Conservation (phyloP, 345 rosid species). For the Mangifera indica region DNA sequence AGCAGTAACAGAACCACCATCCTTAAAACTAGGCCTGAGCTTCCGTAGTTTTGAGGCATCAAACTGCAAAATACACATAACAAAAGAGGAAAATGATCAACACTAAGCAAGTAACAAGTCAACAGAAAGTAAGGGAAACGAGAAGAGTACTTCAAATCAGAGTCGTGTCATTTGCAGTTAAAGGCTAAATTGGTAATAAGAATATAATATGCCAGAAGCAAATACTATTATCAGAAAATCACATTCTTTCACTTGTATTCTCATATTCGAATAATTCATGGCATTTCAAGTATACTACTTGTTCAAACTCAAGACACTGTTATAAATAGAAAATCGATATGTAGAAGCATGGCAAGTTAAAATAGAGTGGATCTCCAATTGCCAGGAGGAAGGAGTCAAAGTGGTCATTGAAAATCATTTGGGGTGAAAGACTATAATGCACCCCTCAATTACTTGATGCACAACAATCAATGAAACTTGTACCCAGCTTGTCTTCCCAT, state of each 20-base stretch:
- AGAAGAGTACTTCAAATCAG: neutral
- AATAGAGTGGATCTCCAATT: neutral
- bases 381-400: neutral
- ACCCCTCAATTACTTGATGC: neutral
- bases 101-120: constrained; percentile 1
- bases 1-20: constrained; percentile 90
- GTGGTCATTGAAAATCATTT: neutral
- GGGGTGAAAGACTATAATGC: neutral
- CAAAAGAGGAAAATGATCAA: constrained; percentile 13
- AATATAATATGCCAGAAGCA: neutral
- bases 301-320: neutral
- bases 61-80: constrained; percentile 43
- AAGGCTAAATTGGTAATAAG: neutral
- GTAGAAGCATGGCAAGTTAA: neutral
- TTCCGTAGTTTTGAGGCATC: constrained; percentile 75
- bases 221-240: neutral
- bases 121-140: neutral
- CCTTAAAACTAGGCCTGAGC: constrained; percentile 88
- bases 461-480: neutral
- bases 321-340: neutral
- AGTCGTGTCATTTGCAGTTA: neutral
- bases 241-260: neutral
- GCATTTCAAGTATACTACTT: neutral
- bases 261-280: neutral
- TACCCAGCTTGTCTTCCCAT: neutral